Evolutionary conservation across 305 asterid genomes (phyloP).

Genomic region (Solanum hybrid): DNA sequence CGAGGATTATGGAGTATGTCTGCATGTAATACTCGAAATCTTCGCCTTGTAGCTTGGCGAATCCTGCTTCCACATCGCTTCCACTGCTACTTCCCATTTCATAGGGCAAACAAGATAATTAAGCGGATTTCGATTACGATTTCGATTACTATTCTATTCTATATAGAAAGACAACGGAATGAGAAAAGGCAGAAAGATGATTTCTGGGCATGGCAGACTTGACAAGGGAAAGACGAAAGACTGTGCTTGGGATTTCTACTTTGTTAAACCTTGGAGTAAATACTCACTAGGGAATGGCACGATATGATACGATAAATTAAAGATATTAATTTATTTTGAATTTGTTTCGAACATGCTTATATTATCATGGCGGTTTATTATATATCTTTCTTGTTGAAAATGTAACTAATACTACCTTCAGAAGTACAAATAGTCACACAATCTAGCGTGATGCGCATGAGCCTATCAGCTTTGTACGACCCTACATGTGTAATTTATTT

Average conservation of each 20-base stretch:
- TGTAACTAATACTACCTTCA: not conserved
- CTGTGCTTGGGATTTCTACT: not conserved
- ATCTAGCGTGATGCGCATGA: not conserved
- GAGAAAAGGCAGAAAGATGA: not conserved
- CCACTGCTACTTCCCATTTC: constrained; percentile 59
- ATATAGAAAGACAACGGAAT: not conserved
- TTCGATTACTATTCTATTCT: not conserved
- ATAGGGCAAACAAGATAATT: not conserved
- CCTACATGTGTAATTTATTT: not conserved
- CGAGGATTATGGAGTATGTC: constrained; percentile 87
- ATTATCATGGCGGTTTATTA: not conserved
- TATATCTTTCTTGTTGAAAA: not conserved
- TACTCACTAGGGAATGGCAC: not conserved
- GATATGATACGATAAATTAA: not conserved
- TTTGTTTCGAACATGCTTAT: not conserved
- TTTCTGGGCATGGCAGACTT: not conserved
- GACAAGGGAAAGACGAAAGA: not conserved
- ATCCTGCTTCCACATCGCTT: constrained; percentile 91
- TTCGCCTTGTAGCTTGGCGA: constrained; percentile 93
- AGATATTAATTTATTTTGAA: not conserved
- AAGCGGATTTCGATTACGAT: not conserved
- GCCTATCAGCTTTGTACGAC: not conserved
- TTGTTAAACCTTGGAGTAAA: not conserved
- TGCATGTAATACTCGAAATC: constrained; percentile 98
- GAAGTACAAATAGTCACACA: not conserved